Conservation (phyloP, 148 eudicot genomes). For the Arctostaphylos glauca region DNA sequence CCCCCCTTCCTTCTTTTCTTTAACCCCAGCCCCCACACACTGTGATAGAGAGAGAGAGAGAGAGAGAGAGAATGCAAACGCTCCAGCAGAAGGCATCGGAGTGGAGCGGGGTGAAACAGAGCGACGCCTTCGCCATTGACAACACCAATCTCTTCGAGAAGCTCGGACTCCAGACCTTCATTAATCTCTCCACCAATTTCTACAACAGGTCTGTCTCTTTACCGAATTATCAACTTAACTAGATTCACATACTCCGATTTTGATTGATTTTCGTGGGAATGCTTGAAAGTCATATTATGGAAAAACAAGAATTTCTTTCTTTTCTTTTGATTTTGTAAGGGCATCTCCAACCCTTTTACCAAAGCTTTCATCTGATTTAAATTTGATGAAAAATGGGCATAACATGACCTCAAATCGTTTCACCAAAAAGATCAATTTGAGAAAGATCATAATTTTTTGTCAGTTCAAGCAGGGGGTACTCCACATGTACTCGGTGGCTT, state of each 20-base stretch:
- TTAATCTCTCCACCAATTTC: slow-evolving; percentile 83
- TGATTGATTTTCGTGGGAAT: neutral
- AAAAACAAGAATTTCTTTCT: neutral
- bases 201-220: slow-evolving; percentile 44
- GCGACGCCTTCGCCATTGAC: slow-evolving; percentile 87
- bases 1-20: neutral
- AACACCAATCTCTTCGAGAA: slow-evolving; percentile 71
- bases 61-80: slow-evolving; percentile 53
- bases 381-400: neutral
- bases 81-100: slow-evolving; percentile 80
- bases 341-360: neutral
- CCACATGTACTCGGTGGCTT: neutral
- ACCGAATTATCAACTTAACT: too few species aligned
- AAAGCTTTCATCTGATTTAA: neutral
- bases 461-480: neutral
- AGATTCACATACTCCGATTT: neutral
- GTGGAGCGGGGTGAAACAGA: slow-evolving; percentile 65
- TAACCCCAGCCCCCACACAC: neutral
- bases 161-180: slow-evolving; percentile 69
- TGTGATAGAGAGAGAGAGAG: neutral
- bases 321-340: too few species aligned
- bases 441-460: neutral
- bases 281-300: neutral
- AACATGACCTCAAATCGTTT: neutral
- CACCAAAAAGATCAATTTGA: neutral